phyloP scores from a whole-genome alignment of 1,284 basidiomycete species.

The Pterulicium gracile region DNA sequence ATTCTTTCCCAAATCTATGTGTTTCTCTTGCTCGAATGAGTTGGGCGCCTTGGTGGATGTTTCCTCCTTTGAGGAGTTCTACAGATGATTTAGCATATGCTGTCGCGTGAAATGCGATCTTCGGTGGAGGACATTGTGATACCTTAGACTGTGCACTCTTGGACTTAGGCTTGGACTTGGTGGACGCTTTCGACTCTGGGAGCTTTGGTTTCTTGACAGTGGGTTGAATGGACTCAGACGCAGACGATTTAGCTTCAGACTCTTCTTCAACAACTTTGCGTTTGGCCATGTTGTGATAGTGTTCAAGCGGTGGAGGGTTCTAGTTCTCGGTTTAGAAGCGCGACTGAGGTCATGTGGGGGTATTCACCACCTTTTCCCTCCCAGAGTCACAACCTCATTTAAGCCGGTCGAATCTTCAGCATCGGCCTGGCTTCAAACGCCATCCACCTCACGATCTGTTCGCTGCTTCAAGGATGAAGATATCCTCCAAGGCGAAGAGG shows the following conservation, averaged over 20 bases:
- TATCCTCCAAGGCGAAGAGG: constrained; percentile 70
- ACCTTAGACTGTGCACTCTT: neutral
- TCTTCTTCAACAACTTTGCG: constrained; percentile 23
- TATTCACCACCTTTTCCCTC: neutral
- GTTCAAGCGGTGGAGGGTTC: no score
- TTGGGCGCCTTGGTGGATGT: constrained; percentile 10
- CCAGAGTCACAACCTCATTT: neutral
- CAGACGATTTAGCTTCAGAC: neutral
- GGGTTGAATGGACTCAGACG: neutral
- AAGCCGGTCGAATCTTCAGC: neutral
- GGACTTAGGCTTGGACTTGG: constrained; percentile 11
- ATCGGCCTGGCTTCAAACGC: constrained; percentile 5
- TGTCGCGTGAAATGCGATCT: neutral
- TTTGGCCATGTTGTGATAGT: constrained; percentile 21
- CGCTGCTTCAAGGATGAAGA: constrained; percentile 64
- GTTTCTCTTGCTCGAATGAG: constrained; percentile 46
- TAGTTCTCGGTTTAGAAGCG: neutral
- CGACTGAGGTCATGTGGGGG: constrained; percentile 1
- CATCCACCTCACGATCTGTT: constrained; percentile 24
- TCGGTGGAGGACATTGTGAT: neutral
- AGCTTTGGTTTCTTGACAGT: neutral
- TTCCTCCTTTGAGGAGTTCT: neutral
- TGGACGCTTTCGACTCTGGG: constrained; percentile 1
- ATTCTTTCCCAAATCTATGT: constrained; percentile 59
- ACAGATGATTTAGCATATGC: no score